Evolutionary conservation across 2,329 filamentous ascomycete genomes (phyloP).

Genomic region (Furcasterigmium sp.): DNA sequence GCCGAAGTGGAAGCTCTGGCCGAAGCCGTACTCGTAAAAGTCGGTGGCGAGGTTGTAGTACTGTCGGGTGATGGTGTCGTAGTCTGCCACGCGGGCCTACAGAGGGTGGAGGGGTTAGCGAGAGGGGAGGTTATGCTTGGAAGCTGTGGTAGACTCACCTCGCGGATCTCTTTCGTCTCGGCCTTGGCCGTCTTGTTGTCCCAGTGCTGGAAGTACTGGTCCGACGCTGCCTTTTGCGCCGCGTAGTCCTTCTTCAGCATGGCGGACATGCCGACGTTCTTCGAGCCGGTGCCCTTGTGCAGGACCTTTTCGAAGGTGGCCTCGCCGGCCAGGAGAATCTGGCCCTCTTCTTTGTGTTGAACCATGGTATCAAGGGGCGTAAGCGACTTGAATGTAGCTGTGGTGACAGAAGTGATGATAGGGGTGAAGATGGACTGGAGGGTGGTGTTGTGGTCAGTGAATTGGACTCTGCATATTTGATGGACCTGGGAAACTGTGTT

Average conservation of each 20-base stretch:
- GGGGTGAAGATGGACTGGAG: too few species aligned
- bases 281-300: constrained; percentile 59
- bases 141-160: constrained; percentile 46
- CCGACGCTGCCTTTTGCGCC: constrained; percentile 75
- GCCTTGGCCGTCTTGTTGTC: constrained; percentile 73
- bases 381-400: not conserved
- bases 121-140: not conserved
- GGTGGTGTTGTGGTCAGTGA: too few species aligned
- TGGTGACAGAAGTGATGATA: too few species aligned
- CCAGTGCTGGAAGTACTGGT: constrained; percentile 97
- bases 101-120: not conserved
- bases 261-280: constrained; percentile 63
- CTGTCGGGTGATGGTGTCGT: constrained; percentile 90
- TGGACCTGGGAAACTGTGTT: too few species aligned
- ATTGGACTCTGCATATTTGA: too few species aligned
- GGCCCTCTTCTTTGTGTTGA: not conserved
- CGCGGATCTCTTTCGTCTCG: constrained; percentile 79
- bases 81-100: constrained; percentile 76
- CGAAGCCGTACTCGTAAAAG: constrained; percentile 96
- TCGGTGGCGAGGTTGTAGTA: constrained; percentile 98
- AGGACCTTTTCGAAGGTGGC: constrained; percentile 73
- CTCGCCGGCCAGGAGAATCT: constrained; percentile 35
- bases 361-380: not conserved
- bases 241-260: constrained; percentile 76
- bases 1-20: constrained; percentile 95